These are phyloP conservation scores for Pythium guiyangense DNA, from an alignment of 352 stramenopile genomes.

Conservation along the genomic window DNA sequence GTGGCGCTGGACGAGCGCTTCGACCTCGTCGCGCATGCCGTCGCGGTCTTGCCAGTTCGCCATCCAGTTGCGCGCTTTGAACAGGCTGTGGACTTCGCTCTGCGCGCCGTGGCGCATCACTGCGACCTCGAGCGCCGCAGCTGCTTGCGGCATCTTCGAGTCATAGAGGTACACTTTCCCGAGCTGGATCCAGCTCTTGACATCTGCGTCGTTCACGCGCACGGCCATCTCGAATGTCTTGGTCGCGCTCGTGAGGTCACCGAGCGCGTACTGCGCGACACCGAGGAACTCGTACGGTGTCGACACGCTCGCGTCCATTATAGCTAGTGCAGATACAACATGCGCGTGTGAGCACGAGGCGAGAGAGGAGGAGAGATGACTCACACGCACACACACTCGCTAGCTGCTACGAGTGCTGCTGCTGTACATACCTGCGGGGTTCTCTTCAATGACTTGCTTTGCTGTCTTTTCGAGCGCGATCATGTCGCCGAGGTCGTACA, in stretches of 20 bases:
- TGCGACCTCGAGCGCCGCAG: slow-evolving; percentile 39
- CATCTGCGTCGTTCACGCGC: slow-evolving; percentile 35
- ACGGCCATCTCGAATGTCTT: slow-evolving; percentile 56
- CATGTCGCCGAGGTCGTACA: slow-evolving; percentile 44
- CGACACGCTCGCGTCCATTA: slow-evolving; percentile 26
- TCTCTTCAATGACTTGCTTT: slow-evolving; percentile 33
- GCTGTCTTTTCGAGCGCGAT: slow-evolving; percentile 38
- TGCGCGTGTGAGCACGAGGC: too few relatives aligned
- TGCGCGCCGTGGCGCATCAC: slow-evolving; percentile 33
- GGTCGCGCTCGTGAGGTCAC: slow-evolving; percentile 49
- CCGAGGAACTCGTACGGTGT: slow-evolving; percentile 69
- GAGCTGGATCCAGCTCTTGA: slow-evolving; percentile 56
- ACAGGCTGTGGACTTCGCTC: slow-evolving; percentile 33
- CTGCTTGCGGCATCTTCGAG: slow-evolving; percentile 35
- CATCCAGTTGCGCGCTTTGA: slow-evolving; percentile 70
- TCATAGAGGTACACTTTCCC: slow-evolving; percentile 68
- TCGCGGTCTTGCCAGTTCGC: slow-evolving; percentile 61
- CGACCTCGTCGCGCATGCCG: slow-evolving; percentile 31
- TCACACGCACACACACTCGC: too few relatives aligned
- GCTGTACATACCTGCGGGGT: slow-evolving; percentile 26
- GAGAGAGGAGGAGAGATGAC: background rate
- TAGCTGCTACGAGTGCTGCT: too few relatives aligned
- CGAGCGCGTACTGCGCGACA: slow-evolving; percentile 64
- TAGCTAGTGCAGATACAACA: slow-evolving; percentile 11
- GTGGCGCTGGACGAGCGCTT: slow-evolving; percentile 17